Percentiles rank a stretch among this genome's conserved stretches.
These are phyloP conservation scores for Phaffia australis DNA, from an alignment of 768 basidiomycete species.

Conservation along the genomic window DNA sequence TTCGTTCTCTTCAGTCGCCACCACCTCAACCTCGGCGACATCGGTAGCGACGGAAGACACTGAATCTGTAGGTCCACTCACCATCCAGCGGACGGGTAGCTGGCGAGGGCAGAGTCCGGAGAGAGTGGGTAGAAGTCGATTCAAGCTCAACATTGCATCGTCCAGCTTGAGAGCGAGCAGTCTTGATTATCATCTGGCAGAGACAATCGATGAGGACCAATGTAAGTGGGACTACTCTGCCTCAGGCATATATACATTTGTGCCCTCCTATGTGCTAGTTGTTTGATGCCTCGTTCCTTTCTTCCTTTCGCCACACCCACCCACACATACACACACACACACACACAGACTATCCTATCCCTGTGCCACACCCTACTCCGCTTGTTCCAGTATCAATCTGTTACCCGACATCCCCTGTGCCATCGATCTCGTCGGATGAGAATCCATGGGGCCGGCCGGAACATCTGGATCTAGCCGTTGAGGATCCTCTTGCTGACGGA, in stretches of 20 bases:
- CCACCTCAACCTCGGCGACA: no score
- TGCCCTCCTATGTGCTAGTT: not conserved
- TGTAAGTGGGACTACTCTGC: slow-evolving; percentile 12
- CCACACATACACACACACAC: slow-evolving; percentile 18
- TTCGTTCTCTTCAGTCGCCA: no score
- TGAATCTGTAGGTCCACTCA: no score
- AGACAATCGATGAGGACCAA: slow-evolving; percentile 18
- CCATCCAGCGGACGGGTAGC: not conserved
- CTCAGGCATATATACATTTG: slow-evolving; percentile 3
- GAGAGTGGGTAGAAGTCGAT: slow-evolving; percentile 16
- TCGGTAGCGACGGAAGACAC: no score
- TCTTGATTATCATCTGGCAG: slow-evolving; percentile 25
- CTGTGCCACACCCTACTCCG: slow-evolving; percentile 24
- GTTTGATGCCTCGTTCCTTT: slow-evolving; percentile 3
- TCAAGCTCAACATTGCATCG: slow-evolving; percentile 5
- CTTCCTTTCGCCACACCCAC: slow-evolving; percentile 15
- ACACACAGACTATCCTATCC: slow-evolving; percentile 9
- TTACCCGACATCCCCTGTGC: slow-evolving; percentile 26
- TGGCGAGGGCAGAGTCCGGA: slow-evolving; percentile 4
- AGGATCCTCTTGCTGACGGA: slow-evolving; percentile 5
- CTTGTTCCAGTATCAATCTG: slow-evolving; percentile 24
- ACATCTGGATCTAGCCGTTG: slow-evolving; percentile 5
- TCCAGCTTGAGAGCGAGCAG: slow-evolving; percentile 25
- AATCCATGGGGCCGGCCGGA: slow-evolving; percentile 12
- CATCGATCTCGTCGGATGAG: slow-evolving; percentile 14